These are phyloP conservation scores for Lentinus polychrous DNA, from an alignment of 1,284 basidiomycete genomes.

Conservation along the genomic window DNA sequence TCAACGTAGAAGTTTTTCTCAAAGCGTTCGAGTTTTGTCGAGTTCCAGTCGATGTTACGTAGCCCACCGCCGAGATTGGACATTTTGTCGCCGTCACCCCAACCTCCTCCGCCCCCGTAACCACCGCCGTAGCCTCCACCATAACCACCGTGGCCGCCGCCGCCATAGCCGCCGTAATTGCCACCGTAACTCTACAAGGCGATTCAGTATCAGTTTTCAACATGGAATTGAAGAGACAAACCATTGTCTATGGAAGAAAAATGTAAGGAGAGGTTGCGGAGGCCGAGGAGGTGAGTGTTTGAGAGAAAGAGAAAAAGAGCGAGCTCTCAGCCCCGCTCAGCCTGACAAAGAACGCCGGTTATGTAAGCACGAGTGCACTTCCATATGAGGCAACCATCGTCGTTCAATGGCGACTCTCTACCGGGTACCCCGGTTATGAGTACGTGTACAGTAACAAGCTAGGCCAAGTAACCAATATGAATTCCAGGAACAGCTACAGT, in stretches of 20 bases:
- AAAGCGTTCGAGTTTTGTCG: constrained; percentile 71
- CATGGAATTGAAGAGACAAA: constrained; percentile 9
- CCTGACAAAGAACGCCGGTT: not conserved
- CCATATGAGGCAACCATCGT: not conserved
- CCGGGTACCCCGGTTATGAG: too few relatives aligned
- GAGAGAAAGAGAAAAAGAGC: constrained; percentile 2
- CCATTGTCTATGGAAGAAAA: constrained; percentile 22
- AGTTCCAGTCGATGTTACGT: constrained; percentile 80
- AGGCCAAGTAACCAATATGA: too few relatives aligned
- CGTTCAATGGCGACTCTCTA: not conserved
- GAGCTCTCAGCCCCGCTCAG: not conserved
- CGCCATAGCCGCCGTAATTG: constrained; percentile 24
- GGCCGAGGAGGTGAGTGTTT: constrained; percentile 1
- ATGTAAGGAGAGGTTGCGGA: constrained; percentile 1
- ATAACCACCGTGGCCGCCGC: constrained; percentile 19
- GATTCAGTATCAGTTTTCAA: not conserved
- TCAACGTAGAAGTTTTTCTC: constrained; percentile 99
- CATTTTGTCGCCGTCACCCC: constrained; percentile 75
- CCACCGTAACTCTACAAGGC: constrained; percentile 30
- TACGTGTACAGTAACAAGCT: too few relatives aligned
- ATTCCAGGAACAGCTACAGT: too few relatives aligned
- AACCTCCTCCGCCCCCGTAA: constrained; percentile 47
- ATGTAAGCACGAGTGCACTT: not conserved
- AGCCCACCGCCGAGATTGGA: constrained; percentile 79
- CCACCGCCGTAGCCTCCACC: constrained; percentile 36